Evolutionary conservation across 2,329 filamentous ascomycete genomes (phyloP).

Genomic region (Colletotrichum cuscutae): DNA sequence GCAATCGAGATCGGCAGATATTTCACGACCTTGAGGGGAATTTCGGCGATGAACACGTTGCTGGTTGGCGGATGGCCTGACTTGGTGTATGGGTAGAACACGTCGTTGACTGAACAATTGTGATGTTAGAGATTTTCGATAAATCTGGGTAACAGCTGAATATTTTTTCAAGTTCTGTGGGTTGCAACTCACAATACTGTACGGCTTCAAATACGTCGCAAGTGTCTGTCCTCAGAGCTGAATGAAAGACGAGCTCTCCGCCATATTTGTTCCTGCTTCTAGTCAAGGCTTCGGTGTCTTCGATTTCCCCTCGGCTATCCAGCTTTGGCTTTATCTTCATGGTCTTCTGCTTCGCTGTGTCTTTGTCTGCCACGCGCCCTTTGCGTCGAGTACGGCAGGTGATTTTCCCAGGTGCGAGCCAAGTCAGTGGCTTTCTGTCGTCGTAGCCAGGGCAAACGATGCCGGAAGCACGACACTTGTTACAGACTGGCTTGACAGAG

Average conservation of each 20-base stretch:
- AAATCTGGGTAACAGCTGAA: neutral
- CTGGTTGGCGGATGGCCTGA: constrained; percentile 37
- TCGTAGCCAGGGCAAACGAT: constrained; percentile 52
- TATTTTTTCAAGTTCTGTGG: neutral
- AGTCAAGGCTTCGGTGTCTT: neutral
- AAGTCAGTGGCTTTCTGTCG: constrained; percentile 49
- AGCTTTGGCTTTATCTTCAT: neutral
- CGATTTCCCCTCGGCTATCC: neutral
- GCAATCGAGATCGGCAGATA: constrained; percentile 17
- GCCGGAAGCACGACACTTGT: constrained; percentile 45
- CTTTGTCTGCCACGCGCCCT: neutral
- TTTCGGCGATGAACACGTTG: constrained; percentile 40
- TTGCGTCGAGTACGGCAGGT: constrained; percentile 41
- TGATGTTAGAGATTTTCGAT: neutral
- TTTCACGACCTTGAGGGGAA: constrained; percentile 36
- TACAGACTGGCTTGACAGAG: constrained; percentile 47
- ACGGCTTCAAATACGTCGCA: constrained; percentile 31
- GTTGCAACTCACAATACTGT: constrained; percentile 31
- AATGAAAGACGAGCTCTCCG: constrained; percentile 1
- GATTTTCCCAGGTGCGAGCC: constrained; percentile 51
- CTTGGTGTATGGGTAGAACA: constrained; percentile 36
- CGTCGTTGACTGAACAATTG: constrained; percentile 22
- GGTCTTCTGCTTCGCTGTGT: neutral
- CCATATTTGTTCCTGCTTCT: neutral
- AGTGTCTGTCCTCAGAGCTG: constrained; percentile 24